phyloP scores from a whole-genome alignment of 140 eudicot species.

The Senecio squalidus region DNA sequence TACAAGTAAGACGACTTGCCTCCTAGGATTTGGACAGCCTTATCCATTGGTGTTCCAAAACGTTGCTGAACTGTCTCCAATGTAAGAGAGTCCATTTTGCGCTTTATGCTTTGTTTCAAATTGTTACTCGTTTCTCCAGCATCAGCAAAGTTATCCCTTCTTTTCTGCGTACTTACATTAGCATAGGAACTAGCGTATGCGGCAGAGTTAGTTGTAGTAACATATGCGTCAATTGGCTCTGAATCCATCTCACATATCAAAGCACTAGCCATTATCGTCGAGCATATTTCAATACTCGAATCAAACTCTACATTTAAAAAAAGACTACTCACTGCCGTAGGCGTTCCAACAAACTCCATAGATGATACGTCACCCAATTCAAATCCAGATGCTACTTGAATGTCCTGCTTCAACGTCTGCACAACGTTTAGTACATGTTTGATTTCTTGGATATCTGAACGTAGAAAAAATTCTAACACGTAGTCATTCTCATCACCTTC shows the following conservation, averaged over 20 bases:
- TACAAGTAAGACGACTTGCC: slow-evolving; percentile 14
- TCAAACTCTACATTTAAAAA: background rate
- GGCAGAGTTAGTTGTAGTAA: background rate
- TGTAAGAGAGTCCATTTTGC: slow-evolving; percentile 9
- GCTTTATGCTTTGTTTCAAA: slow-evolving; percentile 4
- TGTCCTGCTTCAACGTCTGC: slow-evolving; percentile 16
- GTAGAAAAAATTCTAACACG: slow-evolving; percentile 29
- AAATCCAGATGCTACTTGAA: slow-evolving; percentile 14
- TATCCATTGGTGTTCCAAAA: slow-evolving; percentile 10
- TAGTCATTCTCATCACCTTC: slow-evolving; percentile 12
- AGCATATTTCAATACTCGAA: background rate
- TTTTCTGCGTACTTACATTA: background rate
- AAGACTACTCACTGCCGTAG: background rate
- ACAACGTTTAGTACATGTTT: slow-evolving; percentile 5
- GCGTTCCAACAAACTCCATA: background rate
- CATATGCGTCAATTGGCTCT: background rate
- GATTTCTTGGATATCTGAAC: slow-evolving; percentile 1
- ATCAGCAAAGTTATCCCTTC: background rate
- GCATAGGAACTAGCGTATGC: background rate
- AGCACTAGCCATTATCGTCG: background rate
- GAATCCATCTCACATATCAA: background rate
- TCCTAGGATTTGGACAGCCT: slow-evolving; percentile 23
- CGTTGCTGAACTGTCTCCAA: slow-evolving; percentile 17
- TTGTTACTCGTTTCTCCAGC: background rate
- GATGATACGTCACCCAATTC: slow-evolving; percentile 14